Conservation (phyloP, 768 basidiomycete species). For the Candolleomyces eurysporus region DNA sequence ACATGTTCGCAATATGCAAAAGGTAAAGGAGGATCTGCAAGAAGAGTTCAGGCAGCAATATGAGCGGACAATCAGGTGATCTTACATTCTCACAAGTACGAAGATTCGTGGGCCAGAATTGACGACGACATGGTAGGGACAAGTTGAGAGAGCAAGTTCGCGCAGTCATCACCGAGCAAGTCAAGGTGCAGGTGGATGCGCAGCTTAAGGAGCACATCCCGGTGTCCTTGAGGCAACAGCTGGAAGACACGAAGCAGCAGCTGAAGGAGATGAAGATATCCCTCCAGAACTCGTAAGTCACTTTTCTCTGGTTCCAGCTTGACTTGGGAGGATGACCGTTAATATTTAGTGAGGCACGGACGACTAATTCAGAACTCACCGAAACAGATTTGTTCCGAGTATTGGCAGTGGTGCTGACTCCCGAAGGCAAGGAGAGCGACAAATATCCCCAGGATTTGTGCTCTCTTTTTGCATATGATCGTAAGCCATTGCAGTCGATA, state of each 20-base stretch:
- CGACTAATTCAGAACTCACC: constrained; percentile 43
- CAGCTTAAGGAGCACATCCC: constrained; percentile 52
- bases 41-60: constrained; percentile 14
- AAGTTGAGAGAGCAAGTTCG: constrained; percentile 35
- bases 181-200: constrained; percentile 42
- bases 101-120: neutral
- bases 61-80: constrained; percentile 14
- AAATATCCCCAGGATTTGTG: constrained; percentile 50
- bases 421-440: constrained; percentile 45
- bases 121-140: constrained; percentile 24
- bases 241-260: constrained; percentile 39
- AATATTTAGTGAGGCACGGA: constrained; percentile 43
- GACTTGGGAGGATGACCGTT: neutral
- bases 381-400: constrained; percentile 40
- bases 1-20: constrained; percentile 12
- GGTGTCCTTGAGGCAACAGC: constrained; percentile 43
- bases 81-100: neutral
- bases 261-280: constrained; percentile 43
- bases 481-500: constrained; percentile 32
- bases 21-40: constrained; percentile 17
- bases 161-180: constrained; percentile 41
- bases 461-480: constrained; percentile 50
- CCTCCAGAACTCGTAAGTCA: constrained; percentile 52
- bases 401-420: constrained; percentile 44
- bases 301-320: neutral